These are phyloP conservation scores for Colletotrichum sansevieriae DNA, from an alignment of 2,329 filamentous ascomycete species.

Conservation along the genomic window DNA sequence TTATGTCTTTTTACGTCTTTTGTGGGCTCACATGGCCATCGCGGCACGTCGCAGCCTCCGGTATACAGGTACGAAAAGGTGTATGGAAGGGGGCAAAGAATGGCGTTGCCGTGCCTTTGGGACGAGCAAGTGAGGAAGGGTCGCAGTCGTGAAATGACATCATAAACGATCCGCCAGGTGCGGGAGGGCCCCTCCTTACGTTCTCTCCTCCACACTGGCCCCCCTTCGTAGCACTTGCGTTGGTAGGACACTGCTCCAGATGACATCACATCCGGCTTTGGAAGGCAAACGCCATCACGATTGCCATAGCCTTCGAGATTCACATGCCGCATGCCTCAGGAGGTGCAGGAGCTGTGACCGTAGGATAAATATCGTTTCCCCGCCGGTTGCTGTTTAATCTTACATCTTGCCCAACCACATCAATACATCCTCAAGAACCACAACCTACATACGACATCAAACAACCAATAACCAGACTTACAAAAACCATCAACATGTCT, in stretches of 20 bases:
- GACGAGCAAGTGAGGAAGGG: neutral
- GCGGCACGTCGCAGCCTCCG: slow-evolving; percentile 22
- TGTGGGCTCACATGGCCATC: slow-evolving; percentile 33
- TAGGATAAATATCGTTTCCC: slow-evolving; percentile 31
- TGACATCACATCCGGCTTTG: slow-evolving; percentile 36
- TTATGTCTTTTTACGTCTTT: slow-evolving; percentile 36
- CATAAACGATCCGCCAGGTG: slow-evolving; percentile 24
- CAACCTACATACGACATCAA: slow-evolving; percentile 8
- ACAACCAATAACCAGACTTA: neutral
- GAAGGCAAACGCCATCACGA: slow-evolving; percentile 24
- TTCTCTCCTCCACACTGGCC: slow-evolving; percentile 20
- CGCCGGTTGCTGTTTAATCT: neutral
- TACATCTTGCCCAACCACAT: neutral
- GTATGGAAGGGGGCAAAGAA: slow-evolving; percentile 11
- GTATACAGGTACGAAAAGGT: slow-evolving; percentile 10
- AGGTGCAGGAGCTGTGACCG: slow-evolving; percentile 2
- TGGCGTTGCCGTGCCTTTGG: slow-evolving; percentile 1
- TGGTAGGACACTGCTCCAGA: slow-evolving; percentile 23
- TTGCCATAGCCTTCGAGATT: slow-evolving; percentile 34
- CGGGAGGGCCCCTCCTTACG: slow-evolving; percentile 31
- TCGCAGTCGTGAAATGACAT: slow-evolving; percentile 32
- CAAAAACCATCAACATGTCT: slow-evolving; percentile 38
- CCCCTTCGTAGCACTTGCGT: slow-evolving; percentile 7
- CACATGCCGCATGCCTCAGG: slow-evolving; percentile 32
- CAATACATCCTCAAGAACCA: neutral